Evolutionary conservation across 2,329 filamentous ascomycete genomes (phyloP), one percentile per base, ranked within the genome.

Genomic region (Colletotrichum cuscutae): DNA sequence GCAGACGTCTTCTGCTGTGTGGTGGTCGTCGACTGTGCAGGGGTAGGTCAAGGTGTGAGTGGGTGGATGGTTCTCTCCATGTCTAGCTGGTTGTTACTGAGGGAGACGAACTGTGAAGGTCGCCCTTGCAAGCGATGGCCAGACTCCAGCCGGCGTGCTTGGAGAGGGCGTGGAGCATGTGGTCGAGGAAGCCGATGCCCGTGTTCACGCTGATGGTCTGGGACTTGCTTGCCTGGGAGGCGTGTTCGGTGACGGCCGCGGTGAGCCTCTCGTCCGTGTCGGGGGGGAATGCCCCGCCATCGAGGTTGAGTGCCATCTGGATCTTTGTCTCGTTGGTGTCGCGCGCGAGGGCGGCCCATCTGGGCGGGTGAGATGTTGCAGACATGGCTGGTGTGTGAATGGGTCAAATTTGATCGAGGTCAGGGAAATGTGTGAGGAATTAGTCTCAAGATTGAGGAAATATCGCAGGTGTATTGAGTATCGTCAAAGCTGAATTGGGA

Each of bases 311-410:
- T 52, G 94, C 94, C 75, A 98, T 89, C 81, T 97, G 92, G 83
- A 99, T 97, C 82, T 97, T 98, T 81, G 97, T 99, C 87, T 99
- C 97, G 86, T 98, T 98, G 80, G 97, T 99, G 84, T 96, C 93
- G 82, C 97, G 95, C 76, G 93, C 91, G 78, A 98, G 86, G 67
- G 92, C 90, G 63, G 94, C 92, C 82, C 92, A 94, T 80, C 96
- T 93, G 56, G 84, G 80, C 65, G 68, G 57, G 46, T 72, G 53
- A 32, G 74, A 60, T 32, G 57, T 70, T 15, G 74, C 60, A 13
- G 72, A 70, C 72, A 74, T 75, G 49, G 37, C 49, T 30, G 28
- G 1, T 22, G 52, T 6, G 5, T 73, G 5, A 54, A 4, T 22
- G 1, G 6, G 5, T 49, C 13, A 19, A 30, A 24, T 4, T 2